These are phyloP conservation scores for Podila epicladia DNA, from an alignment of 192 early-diverging fungal genomes.

Conservation along the genomic window DNA sequence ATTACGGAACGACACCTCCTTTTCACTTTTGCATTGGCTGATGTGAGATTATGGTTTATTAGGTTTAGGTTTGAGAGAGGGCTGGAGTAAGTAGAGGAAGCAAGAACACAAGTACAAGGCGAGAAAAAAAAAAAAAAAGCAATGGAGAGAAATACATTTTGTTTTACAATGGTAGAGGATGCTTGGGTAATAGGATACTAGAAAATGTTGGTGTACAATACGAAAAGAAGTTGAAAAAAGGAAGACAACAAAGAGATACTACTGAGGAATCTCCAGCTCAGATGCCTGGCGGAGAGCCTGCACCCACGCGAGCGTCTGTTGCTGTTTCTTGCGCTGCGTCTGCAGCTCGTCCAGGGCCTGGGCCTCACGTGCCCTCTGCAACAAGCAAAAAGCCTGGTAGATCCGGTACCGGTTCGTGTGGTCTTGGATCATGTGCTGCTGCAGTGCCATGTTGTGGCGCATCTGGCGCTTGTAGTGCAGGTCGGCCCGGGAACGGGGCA, in stretches of 20 bases:
- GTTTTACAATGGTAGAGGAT: too few species aligned
- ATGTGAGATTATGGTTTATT: too few species aligned
- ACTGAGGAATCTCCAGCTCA: conserved; percentile 38
- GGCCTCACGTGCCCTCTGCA: conserved; percentile 38
- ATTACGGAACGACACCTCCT: too few species aligned
- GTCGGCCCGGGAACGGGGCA: conserved; percentile 22
- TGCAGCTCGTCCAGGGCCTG: conserved; percentile 37
- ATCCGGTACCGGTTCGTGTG: conserved; percentile 38
- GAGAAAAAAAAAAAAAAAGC: neutral
- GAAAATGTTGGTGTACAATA: conserved; percentile 17
- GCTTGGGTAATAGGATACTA: too few species aligned
- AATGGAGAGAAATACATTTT: neutral
- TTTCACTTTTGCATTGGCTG: too few species aligned
- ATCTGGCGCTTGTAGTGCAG: conserved; percentile 32
- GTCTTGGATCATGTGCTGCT: conserved; percentile 41
- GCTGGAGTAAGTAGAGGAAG: too few species aligned
- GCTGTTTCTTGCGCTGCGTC: conserved; percentile 8
- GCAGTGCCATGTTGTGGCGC: conserved; percentile 30
- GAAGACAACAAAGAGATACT: neutral
- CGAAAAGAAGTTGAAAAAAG: conserved; percentile 33
- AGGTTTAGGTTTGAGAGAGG: too few species aligned
- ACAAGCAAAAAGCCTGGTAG: conserved; percentile 39
- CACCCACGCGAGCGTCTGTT: conserved; percentile 44
- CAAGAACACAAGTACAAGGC: too few species aligned
- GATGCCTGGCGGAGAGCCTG: conserved; percentile 25